Evolutionary conservation across 2,329 filamentous ascomycete species (phyloP).

Genomic region (Lachnellula arida): DNA sequence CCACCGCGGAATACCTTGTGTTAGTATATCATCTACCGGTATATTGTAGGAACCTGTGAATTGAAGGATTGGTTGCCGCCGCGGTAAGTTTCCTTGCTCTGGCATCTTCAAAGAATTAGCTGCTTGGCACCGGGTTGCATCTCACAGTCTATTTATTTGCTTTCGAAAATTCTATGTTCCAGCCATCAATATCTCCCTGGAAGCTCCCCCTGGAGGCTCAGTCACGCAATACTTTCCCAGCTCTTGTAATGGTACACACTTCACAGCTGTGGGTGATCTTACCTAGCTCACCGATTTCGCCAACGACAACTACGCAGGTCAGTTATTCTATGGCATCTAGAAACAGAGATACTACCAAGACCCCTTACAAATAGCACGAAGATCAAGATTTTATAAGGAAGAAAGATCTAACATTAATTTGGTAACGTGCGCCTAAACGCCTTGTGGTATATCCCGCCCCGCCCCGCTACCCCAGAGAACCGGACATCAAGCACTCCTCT

Average conservation of each 20-base stretch:
- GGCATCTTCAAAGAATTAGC: background rate
- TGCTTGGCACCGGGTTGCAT: constrained; percentile 27
- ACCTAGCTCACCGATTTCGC: constrained; percentile 42
- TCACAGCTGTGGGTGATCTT: constrained; percentile 41
- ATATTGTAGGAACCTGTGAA: background rate
- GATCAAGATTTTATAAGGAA: no score
- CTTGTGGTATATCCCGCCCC: background rate
- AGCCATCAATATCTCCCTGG: constrained; percentile 51
- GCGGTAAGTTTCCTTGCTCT: background rate
- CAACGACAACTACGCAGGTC: constrained; percentile 52
- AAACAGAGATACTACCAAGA: background rate
- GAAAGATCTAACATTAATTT: no score
- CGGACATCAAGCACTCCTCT: background rate
- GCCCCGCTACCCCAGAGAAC: background rate
- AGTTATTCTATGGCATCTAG: constrained; percentile 47
- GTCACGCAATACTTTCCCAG: constrained; percentile 54
- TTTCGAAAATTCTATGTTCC: constrained; percentile 38
- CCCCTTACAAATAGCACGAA: no score
- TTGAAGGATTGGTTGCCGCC: background rate
- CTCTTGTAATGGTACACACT: constrained; percentile 61
- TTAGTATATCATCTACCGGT: background rate
- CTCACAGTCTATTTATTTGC: constrained; percentile 50
- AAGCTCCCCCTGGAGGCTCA: constrained; percentile 52
- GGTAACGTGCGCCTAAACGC: background rate
- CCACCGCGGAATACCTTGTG: background rate